Conservation (phyloP, 306 rosid species). For the Clitoria ternatea region DNA sequence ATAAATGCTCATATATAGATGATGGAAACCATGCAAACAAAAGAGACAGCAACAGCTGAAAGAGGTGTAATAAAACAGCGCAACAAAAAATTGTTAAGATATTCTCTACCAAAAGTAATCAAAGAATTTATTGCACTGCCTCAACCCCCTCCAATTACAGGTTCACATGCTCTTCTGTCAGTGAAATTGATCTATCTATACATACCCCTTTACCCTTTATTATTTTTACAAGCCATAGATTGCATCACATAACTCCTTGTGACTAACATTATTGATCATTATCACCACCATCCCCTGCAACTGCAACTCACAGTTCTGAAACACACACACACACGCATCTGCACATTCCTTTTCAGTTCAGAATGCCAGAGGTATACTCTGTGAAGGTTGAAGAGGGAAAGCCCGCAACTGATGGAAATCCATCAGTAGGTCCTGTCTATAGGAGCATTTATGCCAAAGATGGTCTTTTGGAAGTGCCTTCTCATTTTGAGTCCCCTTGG, state of each 20-base stretch:
- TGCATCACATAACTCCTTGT: not conserved
- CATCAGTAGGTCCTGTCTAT: conserved; percentile 74
- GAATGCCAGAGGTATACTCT: conserved; percentile 47
- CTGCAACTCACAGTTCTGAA: not conserved
- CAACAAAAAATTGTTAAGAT: conserved; percentile 10
- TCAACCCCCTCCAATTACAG: not conserved
- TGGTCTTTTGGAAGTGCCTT: conserved; percentile 65
- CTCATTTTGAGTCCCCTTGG: conserved; percentile 67
- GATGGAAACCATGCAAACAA: not conserved
- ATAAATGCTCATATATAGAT: conserved; percentile 27
- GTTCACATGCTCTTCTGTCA: conserved; percentile 6
- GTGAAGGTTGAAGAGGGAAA: conserved; percentile 70
- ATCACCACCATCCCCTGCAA: not conserved
- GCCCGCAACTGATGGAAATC: conserved; percentile 37
- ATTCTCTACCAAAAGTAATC: conserved; percentile 1
- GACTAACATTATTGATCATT: not conserved
- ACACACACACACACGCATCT: not conserved
- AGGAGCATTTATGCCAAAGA: conserved; percentile 88
- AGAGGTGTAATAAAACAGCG: conserved; percentile 27
- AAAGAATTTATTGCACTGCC: conserved; percentile 45
- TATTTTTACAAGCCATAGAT: conserved; percentile 2
- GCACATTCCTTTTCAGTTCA: conserved; percentile 15
- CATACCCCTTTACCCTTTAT: not conserved
- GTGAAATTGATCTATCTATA: not conserved
- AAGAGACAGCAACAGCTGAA: not conserved